A percentile compares a stretch with the other conserved stretches of the same genome.
Conservation (phyloP, 768 basidiomycete species). For the Punctularia strigosozonata region DNA sequence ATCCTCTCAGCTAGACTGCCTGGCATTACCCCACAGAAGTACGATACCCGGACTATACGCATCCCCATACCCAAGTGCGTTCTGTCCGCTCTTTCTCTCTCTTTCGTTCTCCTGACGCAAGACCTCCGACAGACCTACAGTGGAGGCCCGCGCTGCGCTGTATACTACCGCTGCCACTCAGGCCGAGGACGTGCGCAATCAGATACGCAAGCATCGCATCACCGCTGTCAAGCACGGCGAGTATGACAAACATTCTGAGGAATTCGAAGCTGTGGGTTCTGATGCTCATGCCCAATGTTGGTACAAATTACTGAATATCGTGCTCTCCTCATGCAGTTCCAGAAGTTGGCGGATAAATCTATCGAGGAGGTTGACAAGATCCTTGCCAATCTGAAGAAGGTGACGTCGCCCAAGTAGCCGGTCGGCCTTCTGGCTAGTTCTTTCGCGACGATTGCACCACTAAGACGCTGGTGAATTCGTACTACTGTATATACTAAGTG, state of each 20-base stretch:
- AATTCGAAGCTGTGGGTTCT: conserved; percentile 52
- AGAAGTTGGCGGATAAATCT: conserved; percentile 54
- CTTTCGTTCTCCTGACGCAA: not conserved
- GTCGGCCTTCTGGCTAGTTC: too few species aligned
- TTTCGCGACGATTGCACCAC: too few species aligned
- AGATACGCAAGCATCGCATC: conserved; percentile 63
- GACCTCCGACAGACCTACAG: conserved; percentile 45
- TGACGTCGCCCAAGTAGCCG: conserved; percentile 20
- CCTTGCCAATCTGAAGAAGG: conserved; percentile 51
- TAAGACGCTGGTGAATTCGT: too few species aligned
- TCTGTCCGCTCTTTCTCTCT: not conserved
- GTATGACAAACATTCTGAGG: conserved; percentile 56
- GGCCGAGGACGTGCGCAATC: conserved; percentile 66
- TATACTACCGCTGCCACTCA: conserved; percentile 44
- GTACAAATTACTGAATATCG: not conserved
- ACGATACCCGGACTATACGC: conserved; percentile 61
- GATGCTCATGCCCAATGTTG: not conserved
- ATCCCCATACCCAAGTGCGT: conserved; percentile 72
- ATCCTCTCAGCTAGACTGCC: conserved; percentile 69
- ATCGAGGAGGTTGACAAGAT: conserved; percentile 57
- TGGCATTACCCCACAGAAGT: conserved; percentile 57
- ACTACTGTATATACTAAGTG: too few species aligned
- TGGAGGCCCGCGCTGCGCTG: conserved; percentile 53
- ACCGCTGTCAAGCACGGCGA: conserved; percentile 57
- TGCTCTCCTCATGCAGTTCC: conserved; percentile 38